Evolutionary conservation across 495 filamentous ascomycete genomes (phyloP).

Genomic region (Penicillium nucicola): DNA sequence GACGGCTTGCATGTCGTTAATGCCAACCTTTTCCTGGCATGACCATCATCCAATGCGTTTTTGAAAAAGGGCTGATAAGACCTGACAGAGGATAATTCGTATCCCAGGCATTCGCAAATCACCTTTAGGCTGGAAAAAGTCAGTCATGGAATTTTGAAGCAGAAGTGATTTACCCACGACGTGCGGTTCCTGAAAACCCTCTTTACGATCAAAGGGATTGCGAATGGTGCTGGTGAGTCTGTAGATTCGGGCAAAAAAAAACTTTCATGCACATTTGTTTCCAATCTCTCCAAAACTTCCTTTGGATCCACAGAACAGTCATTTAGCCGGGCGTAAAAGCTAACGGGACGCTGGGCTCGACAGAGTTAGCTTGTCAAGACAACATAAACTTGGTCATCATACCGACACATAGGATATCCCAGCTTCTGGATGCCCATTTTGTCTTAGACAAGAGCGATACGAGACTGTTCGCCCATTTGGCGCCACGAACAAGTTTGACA

Average conservation of each 20-base stretch:
- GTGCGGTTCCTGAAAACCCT: neutral
- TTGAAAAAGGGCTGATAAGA: neutral
- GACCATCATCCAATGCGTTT: neutral
- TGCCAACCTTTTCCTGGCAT: neutral
- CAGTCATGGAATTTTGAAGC: neutral
- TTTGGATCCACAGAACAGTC: neutral
- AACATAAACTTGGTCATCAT: neutral
- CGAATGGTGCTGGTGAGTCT: neutral
- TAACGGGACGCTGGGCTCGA: neutral
- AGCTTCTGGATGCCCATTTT: neutral
- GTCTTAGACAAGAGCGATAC: neutral
- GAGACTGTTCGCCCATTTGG: neutral
- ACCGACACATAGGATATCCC: neutral
- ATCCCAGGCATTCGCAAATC: neutral
- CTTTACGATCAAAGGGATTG: neutral
- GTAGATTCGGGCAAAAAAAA: neutral
- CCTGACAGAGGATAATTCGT: neutral
- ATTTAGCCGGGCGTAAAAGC: neutral
- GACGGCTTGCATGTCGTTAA: neutral
- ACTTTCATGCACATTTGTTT: neutral
- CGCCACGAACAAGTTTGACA: slow-evolving; percentile 1
- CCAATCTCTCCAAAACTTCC: neutral
- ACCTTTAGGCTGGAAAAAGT: neutral
- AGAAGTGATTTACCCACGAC: neutral
- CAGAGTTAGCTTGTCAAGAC: neutral